Base-by-base conservation (phyloP, 208 protist genomes). In the Crithidia expoeki region DNA sequence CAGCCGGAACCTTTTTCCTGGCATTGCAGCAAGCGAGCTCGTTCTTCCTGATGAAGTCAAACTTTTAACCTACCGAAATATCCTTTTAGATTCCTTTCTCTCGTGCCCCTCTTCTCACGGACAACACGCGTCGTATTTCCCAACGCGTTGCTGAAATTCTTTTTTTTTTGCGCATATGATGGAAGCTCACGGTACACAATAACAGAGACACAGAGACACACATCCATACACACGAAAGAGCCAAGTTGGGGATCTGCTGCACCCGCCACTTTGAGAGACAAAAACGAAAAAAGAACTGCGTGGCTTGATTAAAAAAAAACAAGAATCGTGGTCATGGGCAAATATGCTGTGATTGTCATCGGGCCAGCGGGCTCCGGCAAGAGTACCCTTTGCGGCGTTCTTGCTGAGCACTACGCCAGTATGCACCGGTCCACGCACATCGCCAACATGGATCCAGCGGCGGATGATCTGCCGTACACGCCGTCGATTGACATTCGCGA, bases 391-490 rank as follows among this genome's bases (percentile, higher is more conserved):
- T 97, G 95, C 70, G 61, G 56, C 16, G 80, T 88, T 9, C 46
- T 98, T 25, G 72, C 86, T 0, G 91, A 98, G 69, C 89, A 97
- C 74, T 95, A 94, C 73, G 81, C 89, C 14, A 79, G 61, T 23
- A 89, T 93, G 49, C 90, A 91, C 32, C 85, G 97, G 40, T 87
- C 88, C n/a, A 90, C 91, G 19, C 91, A 96, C 68, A 81, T 99
- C n/a, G 90, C 98, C 32, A 99, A 99, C 88, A 87, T 99, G 46
- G 99, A 99, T 77, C 99, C 99, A 4, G 98, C 98, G 6, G 98
- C 98, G 63, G 98, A 99, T 47, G 68, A 84, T 17, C 68, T 97
- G 59, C 80, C 81, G 10, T 98, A 99, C 79, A 69, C 86, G 68
- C 84, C 87, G 25, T 87, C 89, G 2, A 81, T 99, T 10, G 96